These are phyloP conservation scores for Podila clonocystis DNA, from an alignment of 192 early-diverging fungal genomes.

Conservation along the genomic window DNA sequence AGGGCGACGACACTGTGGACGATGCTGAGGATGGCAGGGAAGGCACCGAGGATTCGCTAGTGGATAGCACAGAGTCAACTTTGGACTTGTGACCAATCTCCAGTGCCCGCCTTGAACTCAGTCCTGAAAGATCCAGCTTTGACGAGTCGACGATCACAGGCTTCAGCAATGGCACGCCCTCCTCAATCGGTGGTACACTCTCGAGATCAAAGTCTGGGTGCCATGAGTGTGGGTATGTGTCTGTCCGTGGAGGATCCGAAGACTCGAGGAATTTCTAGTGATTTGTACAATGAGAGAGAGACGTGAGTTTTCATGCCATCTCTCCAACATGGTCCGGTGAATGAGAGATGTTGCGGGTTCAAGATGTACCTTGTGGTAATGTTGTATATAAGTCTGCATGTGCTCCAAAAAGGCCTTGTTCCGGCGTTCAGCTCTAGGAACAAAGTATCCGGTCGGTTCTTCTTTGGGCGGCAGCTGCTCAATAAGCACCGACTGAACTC, in stretches of 20 bases:
- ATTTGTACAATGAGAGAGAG: background rate
- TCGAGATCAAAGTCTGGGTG: conserved; percentile 47
- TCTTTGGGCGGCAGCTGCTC: conserved; percentile 18
- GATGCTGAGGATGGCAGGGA: conserved; percentile 3
- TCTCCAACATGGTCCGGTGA: too few relatives aligned
- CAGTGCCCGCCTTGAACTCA: conserved; percentile 8
- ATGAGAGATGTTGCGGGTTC: background rate
- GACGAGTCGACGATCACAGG: conserved; percentile 17
- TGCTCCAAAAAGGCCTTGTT: background rate
- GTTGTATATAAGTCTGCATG: background rate
- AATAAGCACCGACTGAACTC: conserved; percentile 34
- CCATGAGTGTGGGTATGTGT: conserved; percentile 33
- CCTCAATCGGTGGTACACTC: conserved; percentile 24
- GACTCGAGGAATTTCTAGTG: conserved; percentile 29
- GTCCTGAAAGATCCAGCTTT: conserved; percentile 9
- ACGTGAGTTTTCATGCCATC: background rate
- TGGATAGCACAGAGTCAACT: background rate
- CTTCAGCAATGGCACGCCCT: conserved; percentile 21
- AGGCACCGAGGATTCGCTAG: background rate
- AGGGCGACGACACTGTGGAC: background rate
- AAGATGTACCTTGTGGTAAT: background rate
- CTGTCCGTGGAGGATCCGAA: conserved; percentile 19
- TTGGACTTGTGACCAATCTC: conserved; percentile 1
- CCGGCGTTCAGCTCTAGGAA: conserved; percentile 18
- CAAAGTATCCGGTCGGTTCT: conserved; percentile 6